phyloP scores from a whole-genome alignment of 73 alveolate species.

The Paramecium tetraurelia region DNA sequence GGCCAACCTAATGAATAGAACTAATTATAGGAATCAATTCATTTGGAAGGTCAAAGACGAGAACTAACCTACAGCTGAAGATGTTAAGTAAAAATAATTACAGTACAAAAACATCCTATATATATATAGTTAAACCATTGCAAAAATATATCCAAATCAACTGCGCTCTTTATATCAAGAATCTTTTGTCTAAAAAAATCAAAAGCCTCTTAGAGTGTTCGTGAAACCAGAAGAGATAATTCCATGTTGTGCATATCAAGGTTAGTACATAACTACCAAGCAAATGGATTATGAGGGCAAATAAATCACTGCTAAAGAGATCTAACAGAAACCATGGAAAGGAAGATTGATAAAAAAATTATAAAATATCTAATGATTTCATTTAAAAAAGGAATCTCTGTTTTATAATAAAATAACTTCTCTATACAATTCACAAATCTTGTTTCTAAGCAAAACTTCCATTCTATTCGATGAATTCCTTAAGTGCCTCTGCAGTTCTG shows the following conservation, averaged over 20 bases:
- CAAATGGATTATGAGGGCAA: neutral
- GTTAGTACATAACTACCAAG: neutral
- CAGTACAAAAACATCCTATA: neutral
- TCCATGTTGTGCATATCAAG: neutral
- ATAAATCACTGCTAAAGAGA: neutral
- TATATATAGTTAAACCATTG: neutral
- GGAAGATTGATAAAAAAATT: conserved; percentile 41
- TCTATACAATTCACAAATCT: neutral
- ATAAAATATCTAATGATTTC: conserved; percentile 2
- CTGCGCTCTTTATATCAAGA: neutral
- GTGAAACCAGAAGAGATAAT: neutral
- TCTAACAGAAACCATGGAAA: conserved; percentile 24
- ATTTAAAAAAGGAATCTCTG: neutral
- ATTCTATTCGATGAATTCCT: neutral
- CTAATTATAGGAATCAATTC: neutral
- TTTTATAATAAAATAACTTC: neutral
- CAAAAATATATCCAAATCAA: neutral
- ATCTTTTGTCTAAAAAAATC: neutral
- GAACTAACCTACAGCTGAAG: neutral
- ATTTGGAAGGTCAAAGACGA: neutral
- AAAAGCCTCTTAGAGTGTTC: neutral
- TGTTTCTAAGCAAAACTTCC: neutral
- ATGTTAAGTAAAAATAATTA: neutral
- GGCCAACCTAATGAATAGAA: neutral
- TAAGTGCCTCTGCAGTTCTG: neutral